Base-by-base conservation (phyloP, 176 grass and related monocot species). In the Aechmea fasciata region DNA sequence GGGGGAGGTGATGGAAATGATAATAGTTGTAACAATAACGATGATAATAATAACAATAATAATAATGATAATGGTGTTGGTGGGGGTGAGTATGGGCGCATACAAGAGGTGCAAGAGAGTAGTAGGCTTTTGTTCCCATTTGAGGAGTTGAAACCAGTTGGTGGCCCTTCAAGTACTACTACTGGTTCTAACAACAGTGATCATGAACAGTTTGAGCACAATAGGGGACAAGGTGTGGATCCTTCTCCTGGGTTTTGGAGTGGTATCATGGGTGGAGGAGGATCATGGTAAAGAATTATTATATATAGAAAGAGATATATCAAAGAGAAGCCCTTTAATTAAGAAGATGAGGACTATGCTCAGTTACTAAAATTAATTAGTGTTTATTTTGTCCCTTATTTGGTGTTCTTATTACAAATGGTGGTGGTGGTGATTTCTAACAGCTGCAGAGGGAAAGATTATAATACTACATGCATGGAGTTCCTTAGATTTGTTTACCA, bases 211-310 rank as follows among this genome's bases (percentile, higher is more conserved):
- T 88, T 67, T 23, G 69, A 78, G 47, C 85, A 77, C 23, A 63
- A 70, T 70, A 84, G 83, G 24, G 77, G 77, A 15, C 85, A 88
- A 62, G 68, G 47, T 9, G 85, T 66, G 28, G 85, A 88, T 29
- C 51, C 80, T 0, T 13, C 33, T 41, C 33, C 70, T 11, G 85
- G 81, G 15, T 80, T 84, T 77, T 88, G 85, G 85, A 88, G 73
- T 65, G 49, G 69, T 69, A 77, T 88, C 65, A 69, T 88, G 26
- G 85, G 81, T 73, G 83, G 83, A 76, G 77, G 78, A 24, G 81
- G 81, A 18, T 61, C 55, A 18, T 61, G 55, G 55, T 61, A 61
- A 9, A 61, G 55, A 18, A 61, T 5, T 23, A 0, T 23, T 23
- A 41, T 41, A 41, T 41, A 61, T 61, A 61, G 55, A 61, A 18